Conservation (phyloP, 2,329 filamentous ascomycete genomes). For the Aspergillus thermomutatus region DNA sequence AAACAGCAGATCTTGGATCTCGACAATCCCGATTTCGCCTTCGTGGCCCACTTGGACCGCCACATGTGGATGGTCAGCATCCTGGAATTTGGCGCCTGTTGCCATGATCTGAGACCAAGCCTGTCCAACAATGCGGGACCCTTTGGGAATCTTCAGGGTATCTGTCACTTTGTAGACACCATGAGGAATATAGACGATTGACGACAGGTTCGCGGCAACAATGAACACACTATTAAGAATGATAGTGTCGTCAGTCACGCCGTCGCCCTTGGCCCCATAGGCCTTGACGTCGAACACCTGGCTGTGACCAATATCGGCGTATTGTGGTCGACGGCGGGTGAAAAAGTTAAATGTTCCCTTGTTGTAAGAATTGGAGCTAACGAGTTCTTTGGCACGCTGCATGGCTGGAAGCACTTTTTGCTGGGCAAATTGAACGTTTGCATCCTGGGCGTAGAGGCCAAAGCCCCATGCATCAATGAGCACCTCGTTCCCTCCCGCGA, state of each 20-base stretch:
- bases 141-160: conserved; percentile 64
- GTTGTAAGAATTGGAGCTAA: too few species aligned
- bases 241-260: conserved; percentile 43
- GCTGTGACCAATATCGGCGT: conserved; percentile 5
- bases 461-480: too few species aligned
- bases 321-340: conserved; percentile 1
- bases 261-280: conserved; percentile 48
- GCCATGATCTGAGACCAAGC: conserved; percentile 36
- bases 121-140: conserved; percentile 60
- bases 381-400: too few species aligned
- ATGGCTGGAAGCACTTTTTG: too few species aligned
- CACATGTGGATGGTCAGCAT: conserved; percentile 19
- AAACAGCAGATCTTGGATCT: conserved; percentile 37
- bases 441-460: too few species aligned
- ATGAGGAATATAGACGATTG: conserved; percentile 70
- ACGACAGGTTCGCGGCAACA: conserved; percentile 14
- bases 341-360: too few species aligned
- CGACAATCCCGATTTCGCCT: conserved; percentile 32
- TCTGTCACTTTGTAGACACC: conserved; percentile 68
- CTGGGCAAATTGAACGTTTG: too few species aligned
- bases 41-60: conserved; percentile 27
- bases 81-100: conserved; percentile 26
- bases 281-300: conserved; percentile 41
- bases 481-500: too few species aligned
- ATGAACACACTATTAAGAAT: conserved; percentile 19